Evolutionary conservation across 495 filamentous ascomycete genomes (phyloP), one percentile per base, ranked within the genome.

Genomic region (Neurospora intermedia): DNA sequence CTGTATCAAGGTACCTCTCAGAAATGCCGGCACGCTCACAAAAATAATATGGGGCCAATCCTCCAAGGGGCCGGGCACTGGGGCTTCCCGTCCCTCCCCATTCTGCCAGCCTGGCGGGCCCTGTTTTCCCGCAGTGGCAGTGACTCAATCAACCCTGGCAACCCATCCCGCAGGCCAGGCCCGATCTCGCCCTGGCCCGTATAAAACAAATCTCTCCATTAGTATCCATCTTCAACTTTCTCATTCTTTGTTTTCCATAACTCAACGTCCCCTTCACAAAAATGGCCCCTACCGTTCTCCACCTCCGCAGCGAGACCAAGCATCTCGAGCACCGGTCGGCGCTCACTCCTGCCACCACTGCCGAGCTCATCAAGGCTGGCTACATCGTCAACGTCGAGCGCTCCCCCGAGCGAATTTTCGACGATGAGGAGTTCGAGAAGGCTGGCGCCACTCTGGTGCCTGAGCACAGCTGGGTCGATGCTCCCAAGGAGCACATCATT

Each of bases 321-420:
- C 86, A 84, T n/a, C 79, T 89, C 45, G 87, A 89, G 82, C 87
- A 87, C 77, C 83, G 87, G 69, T 86, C 85, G 45, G 85, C 87
- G 43, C 82, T 86, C 62, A 87, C 85, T 11, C 84, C 84, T 31
- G 86, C 89, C 39, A 96, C 92, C 35, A 84, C 91, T 72, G 92
- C 93, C 82, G 87, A 89, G 69, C 88, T 98, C 71, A 85, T 97
- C 69, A 88, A 93, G 78, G 91, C 93, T 38, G 96, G 92, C 73
- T 98, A 97, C 80, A 84, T 87, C 4, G 90, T 98, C 78, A 89
- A 91, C 45, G 89, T 98, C 23, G 95, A 98, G 85, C 87, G 89
- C 69, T 93, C 89, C 62, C 87, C 89, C 16, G 88, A 91, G 78
- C 87, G 94, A 66, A 97, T 98, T 76, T 98, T 96, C 79, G 89